phyloP scores from a whole-genome alignment of 768 basidiomycete genomes.

The Kwoniella dejecticola region DNA sequence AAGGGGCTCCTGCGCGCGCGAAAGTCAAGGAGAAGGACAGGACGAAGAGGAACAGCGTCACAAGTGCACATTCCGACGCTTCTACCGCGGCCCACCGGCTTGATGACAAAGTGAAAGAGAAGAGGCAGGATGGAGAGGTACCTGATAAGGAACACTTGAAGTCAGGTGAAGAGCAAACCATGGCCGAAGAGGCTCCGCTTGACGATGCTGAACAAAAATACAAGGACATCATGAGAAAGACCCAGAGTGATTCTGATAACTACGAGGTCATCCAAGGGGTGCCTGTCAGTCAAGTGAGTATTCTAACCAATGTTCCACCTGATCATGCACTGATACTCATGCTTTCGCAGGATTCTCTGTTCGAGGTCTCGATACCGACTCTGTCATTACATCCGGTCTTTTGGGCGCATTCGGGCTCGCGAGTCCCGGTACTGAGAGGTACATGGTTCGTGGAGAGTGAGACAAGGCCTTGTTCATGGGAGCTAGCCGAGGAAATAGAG shows the following conservation, averaged over 20 bases:
- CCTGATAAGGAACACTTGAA: slow-evolving; percentile 13
- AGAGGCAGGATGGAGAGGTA: slow-evolving; percentile 6
- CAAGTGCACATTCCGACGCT: slow-evolving; percentile 6
- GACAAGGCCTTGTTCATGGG: slow-evolving; percentile 56
- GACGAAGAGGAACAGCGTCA: slow-evolving; percentile 23
- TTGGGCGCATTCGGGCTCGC: slow-evolving; percentile 56
- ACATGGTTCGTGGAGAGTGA: slow-evolving; percentile 58
- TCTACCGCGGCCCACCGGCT: slow-evolving; percentile 6
- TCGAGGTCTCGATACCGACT: slow-evolving; percentile 50
- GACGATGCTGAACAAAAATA: slow-evolving; percentile 29
- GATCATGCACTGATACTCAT: background rate
- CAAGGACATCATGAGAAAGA: slow-evolving; percentile 34
- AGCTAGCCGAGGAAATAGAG: slow-evolving; percentile 56
- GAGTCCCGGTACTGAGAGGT: slow-evolving; percentile 56
- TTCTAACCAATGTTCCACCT: background rate
- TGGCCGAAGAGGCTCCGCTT: slow-evolving; percentile 14
- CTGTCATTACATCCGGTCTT: slow-evolving; percentile 57
- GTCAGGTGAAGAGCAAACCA: slow-evolving; percentile 33
- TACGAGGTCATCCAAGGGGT: slow-evolving; percentile 48
- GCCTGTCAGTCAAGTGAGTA: slow-evolving; percentile 51
- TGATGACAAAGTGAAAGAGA: slow-evolving; percentile 15
- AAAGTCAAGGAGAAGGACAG: slow-evolving; percentile 28
- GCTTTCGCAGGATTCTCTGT: slow-evolving; percentile 48
- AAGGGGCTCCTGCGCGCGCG: slow-evolving; percentile 36
- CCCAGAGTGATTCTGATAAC: slow-evolving; percentile 46